These are phyloP conservation scores for Starmerella riodocensis DNA, from an alignment of 805 yeast species.

Conservation along the genomic window DNA sequence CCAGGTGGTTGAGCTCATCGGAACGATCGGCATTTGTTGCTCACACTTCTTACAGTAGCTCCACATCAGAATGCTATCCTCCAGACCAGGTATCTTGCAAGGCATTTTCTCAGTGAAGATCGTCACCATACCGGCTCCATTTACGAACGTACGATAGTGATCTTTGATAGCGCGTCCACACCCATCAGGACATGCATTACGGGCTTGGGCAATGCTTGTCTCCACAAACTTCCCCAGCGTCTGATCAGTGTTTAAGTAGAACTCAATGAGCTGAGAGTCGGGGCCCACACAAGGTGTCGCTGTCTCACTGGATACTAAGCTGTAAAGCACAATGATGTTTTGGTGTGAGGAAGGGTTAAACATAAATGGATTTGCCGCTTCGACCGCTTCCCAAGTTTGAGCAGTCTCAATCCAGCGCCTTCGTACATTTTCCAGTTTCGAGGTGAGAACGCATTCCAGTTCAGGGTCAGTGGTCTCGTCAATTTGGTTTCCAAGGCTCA, in stretches of 20 bases:
- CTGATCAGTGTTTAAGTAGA: slow-evolving; percentile 80
- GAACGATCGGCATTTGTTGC: slow-evolving; percentile 57
- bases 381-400: slow-evolving; percentile 59
- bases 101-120: slow-evolving; percentile 53
- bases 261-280: slow-evolving; percentile 67
- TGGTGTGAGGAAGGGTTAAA: slow-evolving; percentile 65
- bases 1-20: slow-evolving; percentile 79
- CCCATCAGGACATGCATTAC: slow-evolving; percentile 59
- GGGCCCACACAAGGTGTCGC: slow-evolving; percentile 94
- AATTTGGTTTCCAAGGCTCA: slow-evolving; percentile 6
- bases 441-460: slow-evolving; percentile 24
- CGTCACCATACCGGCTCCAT: slow-evolving; percentile 72
- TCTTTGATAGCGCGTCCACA: slow-evolving; percentile 60
- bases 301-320: slow-evolving; percentile 68
- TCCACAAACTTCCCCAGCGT: slow-evolving; percentile 84
- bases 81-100: slow-evolving; percentile 44
- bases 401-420: slow-evolving; percentile 30
- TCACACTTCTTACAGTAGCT: slow-evolving; percentile 75
- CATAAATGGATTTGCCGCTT: slow-evolving; percentile 40
- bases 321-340: slow-evolving; percentile 60
- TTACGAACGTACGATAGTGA: slow-evolving; percentile 79
- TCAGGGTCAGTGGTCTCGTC: slow-evolving; percentile 1
- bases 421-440: slow-evolving; percentile 23
- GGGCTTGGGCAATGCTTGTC: slow-evolving; percentile 55
- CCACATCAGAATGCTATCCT: slow-evolving; percentile 75